Conservation (phyloP, 768 basidiomycete species). For the Hortiboletus flavorubellus region DNA sequence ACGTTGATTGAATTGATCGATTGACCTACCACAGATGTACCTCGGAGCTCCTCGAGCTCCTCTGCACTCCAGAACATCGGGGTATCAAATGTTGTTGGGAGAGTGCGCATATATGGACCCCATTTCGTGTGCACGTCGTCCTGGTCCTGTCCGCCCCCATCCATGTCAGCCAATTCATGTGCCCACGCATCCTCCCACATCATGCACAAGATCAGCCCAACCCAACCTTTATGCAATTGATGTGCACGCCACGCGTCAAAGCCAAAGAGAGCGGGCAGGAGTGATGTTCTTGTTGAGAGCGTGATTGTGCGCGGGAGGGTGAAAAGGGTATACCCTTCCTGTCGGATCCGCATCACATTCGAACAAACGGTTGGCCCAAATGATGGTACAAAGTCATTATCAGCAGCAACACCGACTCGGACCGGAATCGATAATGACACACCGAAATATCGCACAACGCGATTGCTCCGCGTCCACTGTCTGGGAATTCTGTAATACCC, state of each 20-base stretch:
- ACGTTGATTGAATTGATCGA: conserved; percentile 17
- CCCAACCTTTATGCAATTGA: conserved; percentile 73
- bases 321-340: conserved; percentile 80
- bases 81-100: conserved; percentile 76
- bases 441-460: conserved; percentile 76
- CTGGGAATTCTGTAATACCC: conserved; percentile 44
- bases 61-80: conserved; percentile 91
- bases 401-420: not conserved
- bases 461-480: conserved; percentile 69
- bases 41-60: conserved; percentile 71
- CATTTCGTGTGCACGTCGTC: conserved; percentile 10
- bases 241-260: conserved; percentile 58
- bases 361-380: not conserved
- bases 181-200: conserved; percentile 88
- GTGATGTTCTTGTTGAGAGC: conserved; percentile 75
- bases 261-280: conserved; percentile 59
- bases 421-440: conserved; percentile 15
- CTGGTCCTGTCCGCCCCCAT: not conserved
- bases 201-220: conserved; percentile 85
- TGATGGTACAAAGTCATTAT: not conserved
- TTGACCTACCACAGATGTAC: conserved; percentile 85
- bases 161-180: conserved; percentile 50
- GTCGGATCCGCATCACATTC: not conserved
- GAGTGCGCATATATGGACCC: conserved; percentile 32
- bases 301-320: conserved; percentile 74